A percentile compares a stretch with the other conserved stretches of the same genome.
phyloP scores from a whole-genome alignment of 1,284 basidiomycete species.

The Takashimella koratensis region DNA sequence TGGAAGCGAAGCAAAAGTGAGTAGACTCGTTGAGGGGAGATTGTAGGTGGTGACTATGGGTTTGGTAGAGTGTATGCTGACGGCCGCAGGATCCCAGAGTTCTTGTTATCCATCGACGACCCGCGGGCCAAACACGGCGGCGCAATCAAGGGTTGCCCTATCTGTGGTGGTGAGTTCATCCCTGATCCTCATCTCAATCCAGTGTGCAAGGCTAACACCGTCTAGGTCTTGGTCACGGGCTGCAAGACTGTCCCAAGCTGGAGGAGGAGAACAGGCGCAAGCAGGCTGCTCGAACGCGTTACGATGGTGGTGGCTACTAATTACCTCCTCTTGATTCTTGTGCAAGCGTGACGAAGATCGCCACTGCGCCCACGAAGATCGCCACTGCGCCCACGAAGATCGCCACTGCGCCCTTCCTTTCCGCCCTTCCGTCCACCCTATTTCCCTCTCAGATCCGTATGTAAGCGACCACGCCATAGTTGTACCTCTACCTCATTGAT shows the following conservation, averaged over 20 bases:
- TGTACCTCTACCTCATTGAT: no score
- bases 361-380: no score
- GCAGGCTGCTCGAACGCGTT: slow-evolving; percentile 42
- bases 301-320: slow-evolving; percentile 61
- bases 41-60: background rate
- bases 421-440: no score
- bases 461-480: no score
- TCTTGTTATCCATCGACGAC: slow-evolving; percentile 86
- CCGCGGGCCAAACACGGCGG: slow-evolving; percentile 75
- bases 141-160: slow-evolving; percentile 79
- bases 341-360: no score
- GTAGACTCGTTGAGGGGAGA: slow-evolving; percentile 40
- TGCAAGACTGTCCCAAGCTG: slow-evolving; percentile 92
- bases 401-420: no score
- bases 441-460: no score
- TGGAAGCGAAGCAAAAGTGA: slow-evolving; percentile 96
- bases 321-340: no score
- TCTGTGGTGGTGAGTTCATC: slow-evolving; percentile 89
- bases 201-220: background rate
- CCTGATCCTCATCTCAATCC: background rate
- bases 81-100: slow-evolving; percentile 79
- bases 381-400: no score
- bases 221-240: slow-evolving; percentile 87
- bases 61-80: slow-evolving; percentile 7
- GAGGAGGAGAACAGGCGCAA: slow-evolving; percentile 84